phyloP scores from a whole-genome alignment of 495 filamentous ascomycete genomes.

The Bombardia bombarda region DNA sequence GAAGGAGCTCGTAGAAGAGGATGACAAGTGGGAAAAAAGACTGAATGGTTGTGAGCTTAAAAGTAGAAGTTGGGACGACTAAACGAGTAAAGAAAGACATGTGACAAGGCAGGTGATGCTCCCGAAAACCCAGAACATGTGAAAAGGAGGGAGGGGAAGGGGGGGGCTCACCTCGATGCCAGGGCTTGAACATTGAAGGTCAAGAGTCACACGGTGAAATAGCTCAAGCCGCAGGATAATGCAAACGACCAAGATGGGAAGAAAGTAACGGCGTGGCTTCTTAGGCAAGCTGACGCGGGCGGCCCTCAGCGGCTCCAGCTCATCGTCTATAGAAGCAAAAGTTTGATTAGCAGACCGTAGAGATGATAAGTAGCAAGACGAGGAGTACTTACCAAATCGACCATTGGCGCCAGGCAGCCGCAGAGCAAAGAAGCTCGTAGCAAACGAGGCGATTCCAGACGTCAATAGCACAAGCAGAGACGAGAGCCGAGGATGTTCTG shows the following conservation, averaged over 20 bases:
- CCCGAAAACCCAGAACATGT: too few relatives aligned
- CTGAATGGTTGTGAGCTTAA: constrained; percentile 10
- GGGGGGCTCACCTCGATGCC: constrained; percentile 30
- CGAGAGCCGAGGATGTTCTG: constrained; percentile 38
- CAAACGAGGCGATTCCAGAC: constrained; percentile 28
- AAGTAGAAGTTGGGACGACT: not conserved
- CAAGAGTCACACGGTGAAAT: constrained; percentile 25
- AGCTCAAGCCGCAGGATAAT: constrained; percentile 35
- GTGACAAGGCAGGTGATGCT: too few relatives aligned
- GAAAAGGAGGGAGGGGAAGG: not conserved
- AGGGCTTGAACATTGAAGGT: constrained; percentile 33
- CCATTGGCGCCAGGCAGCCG: constrained; percentile 40
- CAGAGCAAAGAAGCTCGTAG: constrained; percentile 28
- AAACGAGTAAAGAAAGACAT: not conserved
- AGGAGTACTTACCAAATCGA: constrained; percentile 34
- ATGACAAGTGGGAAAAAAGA: constrained; percentile 31
- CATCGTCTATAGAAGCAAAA: constrained; percentile 25
- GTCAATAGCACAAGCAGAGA: constrained; percentile 25
- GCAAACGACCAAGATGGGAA: constrained; percentile 30
- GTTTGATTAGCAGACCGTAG: not conserved
- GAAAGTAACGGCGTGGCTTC: constrained; percentile 33
- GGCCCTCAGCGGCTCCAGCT: constrained; percentile 19
- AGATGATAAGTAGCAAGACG: not conserved
- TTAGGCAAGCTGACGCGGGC: constrained; percentile 27
- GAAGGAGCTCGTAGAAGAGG: constrained; percentile 31